phyloP scores from a whole-genome alignment of 371 early-diverging fungal genomes.

The Nematocida ironsii region DNA sequence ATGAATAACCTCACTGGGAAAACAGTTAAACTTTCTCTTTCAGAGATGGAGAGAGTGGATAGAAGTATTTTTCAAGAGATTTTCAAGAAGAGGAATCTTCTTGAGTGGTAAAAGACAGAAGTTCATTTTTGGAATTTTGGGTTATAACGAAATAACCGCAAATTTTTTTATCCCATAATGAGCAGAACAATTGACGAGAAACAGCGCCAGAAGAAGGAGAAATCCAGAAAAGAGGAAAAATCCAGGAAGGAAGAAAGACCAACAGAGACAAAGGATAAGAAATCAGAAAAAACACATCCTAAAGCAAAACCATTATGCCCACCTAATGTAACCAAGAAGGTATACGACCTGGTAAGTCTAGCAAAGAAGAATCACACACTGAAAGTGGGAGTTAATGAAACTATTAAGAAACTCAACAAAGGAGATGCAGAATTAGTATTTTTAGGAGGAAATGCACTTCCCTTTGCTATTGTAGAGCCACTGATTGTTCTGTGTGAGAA shows the following conservation, averaged over 20 bases:
- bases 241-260: slow-evolving; percentile 19
- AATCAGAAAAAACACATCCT: slow-evolving; percentile 19
- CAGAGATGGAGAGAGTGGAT: not conserved
- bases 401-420: slow-evolving; percentile 96
- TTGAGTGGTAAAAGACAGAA: not conserved
- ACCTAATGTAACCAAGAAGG: slow-evolving; percentile 80
- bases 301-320: slow-evolving; percentile 69
- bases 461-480: slow-evolving; percentile 90
- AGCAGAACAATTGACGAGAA: slow-evolving; percentile 18
- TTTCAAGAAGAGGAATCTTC: not conserved
- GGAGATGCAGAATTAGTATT: slow-evolving; percentile 95
- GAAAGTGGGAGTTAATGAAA: slow-evolving; percentile 98
- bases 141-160: not conserved
- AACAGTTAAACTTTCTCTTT: not conserved
- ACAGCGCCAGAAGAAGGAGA: slow-evolving; percentile 23
- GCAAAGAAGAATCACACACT: slow-evolving; percentile 94
- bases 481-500: slow-evolving; percentile 95
- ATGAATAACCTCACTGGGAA: not conserved
- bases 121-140: not conserved
- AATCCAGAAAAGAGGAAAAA: slow-evolving; percentile 33
- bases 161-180: slow-evolving; percentile 4
- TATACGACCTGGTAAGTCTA: slow-evolving; percentile 88
- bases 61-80: not conserved
- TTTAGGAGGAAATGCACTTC: slow-evolving; percentile 93
- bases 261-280: not conserved